Conservation (phyloP, 805 yeast genomes). For the Schizosaccharomyces lindneri region DNA sequence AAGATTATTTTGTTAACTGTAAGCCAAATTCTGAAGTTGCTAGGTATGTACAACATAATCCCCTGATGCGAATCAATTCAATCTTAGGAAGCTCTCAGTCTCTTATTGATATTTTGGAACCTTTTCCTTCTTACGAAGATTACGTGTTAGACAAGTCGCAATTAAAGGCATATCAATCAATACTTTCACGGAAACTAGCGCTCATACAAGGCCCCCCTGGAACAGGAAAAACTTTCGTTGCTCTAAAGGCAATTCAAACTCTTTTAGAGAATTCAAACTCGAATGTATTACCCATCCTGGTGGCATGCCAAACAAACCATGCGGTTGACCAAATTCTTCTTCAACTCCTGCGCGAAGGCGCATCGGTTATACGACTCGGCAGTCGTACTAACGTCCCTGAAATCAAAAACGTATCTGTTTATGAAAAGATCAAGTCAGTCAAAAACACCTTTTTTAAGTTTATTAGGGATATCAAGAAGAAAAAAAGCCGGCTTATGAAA, state of each 20-base stretch:
- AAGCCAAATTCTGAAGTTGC: neutral
- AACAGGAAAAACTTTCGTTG: conserved; percentile 85
- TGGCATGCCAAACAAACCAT: neutral
- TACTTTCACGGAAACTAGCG: neutral
- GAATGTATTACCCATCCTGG: neutral
- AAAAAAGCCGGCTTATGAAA: neutral
- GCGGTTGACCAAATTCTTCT: neutral
- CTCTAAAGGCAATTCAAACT: conserved; percentile 83
- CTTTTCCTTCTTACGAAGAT: neutral
- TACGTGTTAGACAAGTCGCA: neutral
- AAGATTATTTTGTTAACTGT: neutral
- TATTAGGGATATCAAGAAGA: neutral
- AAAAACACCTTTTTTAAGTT: neutral
- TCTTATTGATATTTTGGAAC: neutral
- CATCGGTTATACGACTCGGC: neutral
- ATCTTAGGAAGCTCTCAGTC: neutral
- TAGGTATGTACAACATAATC: neutral
- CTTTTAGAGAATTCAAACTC: conserved; percentile 54
- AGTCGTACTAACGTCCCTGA: neutral
- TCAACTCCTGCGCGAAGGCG: neutral
- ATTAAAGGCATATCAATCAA: neutral
- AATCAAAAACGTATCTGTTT: neutral
- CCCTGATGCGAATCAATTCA: neutral
- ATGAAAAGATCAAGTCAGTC: neutral
- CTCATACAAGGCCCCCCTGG: conserved; percentile 95